Evolutionary conservation across 805 yeast species (phyloP).

Genomic region (Saccharomycopsis synnaedendra): DNA sequence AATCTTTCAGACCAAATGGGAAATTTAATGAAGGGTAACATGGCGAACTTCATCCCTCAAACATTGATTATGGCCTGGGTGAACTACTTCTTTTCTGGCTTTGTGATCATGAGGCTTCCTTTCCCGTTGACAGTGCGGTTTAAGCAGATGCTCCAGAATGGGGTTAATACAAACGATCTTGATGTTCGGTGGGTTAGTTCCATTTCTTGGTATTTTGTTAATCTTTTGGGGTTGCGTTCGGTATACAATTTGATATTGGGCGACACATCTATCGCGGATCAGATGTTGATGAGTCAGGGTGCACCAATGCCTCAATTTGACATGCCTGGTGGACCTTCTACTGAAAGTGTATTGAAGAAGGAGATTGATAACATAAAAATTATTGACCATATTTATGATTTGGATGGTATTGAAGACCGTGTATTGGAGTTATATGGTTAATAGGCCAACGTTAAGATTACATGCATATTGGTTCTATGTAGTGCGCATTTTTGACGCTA

Average conservation of each 20-base stretch:
- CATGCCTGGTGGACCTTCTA: slow-evolving; percentile 51
- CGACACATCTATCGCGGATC: slow-evolving; percentile 33
- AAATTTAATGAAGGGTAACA: slow-evolving; percentile 68
- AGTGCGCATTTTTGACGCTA: too few relatives aligned
- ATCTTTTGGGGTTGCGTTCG: slow-evolving; percentile 72
- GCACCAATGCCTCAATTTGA: slow-evolving; percentile 23
- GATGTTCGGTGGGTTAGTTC: slow-evolving; percentile 90
- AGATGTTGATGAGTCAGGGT: slow-evolving; percentile 26
- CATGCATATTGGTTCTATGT: too few relatives aligned
- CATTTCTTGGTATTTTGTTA: slow-evolving; percentile 91
- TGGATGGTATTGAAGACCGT: slow-evolving; percentile 54
- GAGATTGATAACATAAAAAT: slow-evolving; percentile 71
- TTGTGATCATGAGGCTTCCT: slow-evolving; percentile 78
- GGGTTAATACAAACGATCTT: slow-evolving; percentile 72
- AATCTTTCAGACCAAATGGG: slow-evolving; percentile 59
- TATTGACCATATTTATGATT: slow-evolving; percentile 41
- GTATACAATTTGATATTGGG: slow-evolving; percentile 63
- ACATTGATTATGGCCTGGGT: slow-evolving; percentile 95
- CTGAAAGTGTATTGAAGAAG: slow-evolving; percentile 48
- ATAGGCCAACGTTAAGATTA: not conserved
- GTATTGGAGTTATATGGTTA: slow-evolving; percentile 22
- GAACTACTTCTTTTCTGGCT: slow-evolving; percentile 85
- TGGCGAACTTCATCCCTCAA: slow-evolving; percentile 82
- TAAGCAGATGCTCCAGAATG: slow-evolving; percentile 85
- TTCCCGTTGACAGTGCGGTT: slow-evolving; percentile 85